Percentiles rank a stretch among this genome's conserved stretches.
These are phyloP conservation scores for Pyrus communis DNA, from an alignment of 306 rosid species.

Conservation along the genomic window DNA sequence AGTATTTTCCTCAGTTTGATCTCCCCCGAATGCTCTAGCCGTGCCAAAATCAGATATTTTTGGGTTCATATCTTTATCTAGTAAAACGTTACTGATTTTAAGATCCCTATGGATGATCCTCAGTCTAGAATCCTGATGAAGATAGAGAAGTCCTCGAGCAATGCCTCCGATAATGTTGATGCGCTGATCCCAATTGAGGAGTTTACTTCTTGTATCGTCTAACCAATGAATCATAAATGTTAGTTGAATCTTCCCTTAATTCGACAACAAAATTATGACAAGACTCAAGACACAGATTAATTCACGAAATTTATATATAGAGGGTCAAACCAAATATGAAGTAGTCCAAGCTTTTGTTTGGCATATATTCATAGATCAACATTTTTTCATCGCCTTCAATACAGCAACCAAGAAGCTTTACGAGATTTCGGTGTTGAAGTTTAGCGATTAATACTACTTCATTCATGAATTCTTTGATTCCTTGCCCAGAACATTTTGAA, in stretches of 20 bases:
- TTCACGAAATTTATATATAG: conserved; percentile 40
- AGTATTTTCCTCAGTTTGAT: conserved; percentile 21
- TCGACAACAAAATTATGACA: neutral
- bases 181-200: conserved; percentile 15
- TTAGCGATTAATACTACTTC: conserved; percentile 15
- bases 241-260: neutral
- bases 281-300: conserved; percentile 12
- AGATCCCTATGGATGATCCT: conserved; percentile 36
- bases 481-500: conserved; percentile 3
- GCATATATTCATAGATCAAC: conserved; percentile 34
- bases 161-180: conserved; percentile 22
- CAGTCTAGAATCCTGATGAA: conserved; percentile 40
- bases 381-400: conserved; percentile 24
- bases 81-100: conserved; percentile 35
- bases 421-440: conserved; percentile 33
- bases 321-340: conserved; percentile 35
- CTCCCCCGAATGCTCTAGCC: conserved; percentile 33
- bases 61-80: conserved; percentile 27
- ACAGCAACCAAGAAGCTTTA: conserved; percentile 36
- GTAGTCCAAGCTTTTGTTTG: conserved; percentile 40
- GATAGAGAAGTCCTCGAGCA: conserved; percentile 32
- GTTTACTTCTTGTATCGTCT: neutral
- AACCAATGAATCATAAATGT: neutral
- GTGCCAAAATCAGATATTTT: conserved; percentile 42
- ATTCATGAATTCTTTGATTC: conserved; percentile 4